These are phyloP conservation scores for Borealophlyctis nickersoniae DNA, from an alignment of 192 early-diverging fungal species.

Conservation along the genomic window DNA sequence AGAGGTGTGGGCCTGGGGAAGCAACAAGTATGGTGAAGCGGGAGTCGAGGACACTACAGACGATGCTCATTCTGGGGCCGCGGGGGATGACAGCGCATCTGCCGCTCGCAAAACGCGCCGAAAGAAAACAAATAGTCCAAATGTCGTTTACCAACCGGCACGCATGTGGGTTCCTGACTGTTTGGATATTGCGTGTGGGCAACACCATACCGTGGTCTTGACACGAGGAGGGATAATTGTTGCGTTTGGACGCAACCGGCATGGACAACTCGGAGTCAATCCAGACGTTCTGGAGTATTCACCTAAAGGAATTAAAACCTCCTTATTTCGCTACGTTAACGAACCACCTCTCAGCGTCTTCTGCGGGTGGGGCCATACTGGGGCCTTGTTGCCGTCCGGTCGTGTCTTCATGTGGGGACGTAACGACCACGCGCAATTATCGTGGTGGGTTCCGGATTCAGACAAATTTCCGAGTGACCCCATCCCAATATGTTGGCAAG, in stretches of 20 bases:
- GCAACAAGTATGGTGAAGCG: constrained; percentile 51
- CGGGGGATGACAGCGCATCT: neutral
- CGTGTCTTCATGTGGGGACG: constrained; percentile 68
- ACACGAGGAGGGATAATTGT: constrained; percentile 20
- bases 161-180: constrained; percentile 5
- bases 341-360: constrained; percentile 20
- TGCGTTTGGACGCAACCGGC: constrained; percentile 57
- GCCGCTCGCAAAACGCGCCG: neutral
- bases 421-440: constrained; percentile 69
- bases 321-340: neutral
- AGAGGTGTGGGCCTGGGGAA: constrained; percentile 54
- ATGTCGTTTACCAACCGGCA: neutral
- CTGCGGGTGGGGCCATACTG: constrained; percentile 63
- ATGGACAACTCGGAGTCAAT: constrained; percentile 65
- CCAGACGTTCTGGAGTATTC: no score
- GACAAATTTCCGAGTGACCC: no score
- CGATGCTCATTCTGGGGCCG: neutral
- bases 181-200: constrained; percentile 31
- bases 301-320: neutral
- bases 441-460: no score
- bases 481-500: no score
- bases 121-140: constrained; percentile 20
- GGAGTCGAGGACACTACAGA: constrained; percentile 28
- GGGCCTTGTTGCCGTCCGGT: constrained; percentile 23
- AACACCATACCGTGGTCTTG: constrained; percentile 23